Percentiles rank a stretch among this genome's conserved stretches.
Conservation (phyloP, 495 filamentous ascomycete species). For the Hyaloscypha variabilis region DNA sequence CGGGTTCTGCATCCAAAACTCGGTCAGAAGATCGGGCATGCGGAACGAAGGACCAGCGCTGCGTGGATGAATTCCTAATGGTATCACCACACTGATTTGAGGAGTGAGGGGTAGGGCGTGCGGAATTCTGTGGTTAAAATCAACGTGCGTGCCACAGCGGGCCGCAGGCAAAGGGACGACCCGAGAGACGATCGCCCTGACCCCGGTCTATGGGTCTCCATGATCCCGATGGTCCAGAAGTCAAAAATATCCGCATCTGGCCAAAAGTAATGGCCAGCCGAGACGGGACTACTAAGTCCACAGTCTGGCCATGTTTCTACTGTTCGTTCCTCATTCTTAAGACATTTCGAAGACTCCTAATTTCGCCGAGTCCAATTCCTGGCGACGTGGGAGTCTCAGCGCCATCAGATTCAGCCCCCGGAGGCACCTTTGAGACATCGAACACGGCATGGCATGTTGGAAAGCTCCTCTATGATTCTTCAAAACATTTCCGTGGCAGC, state of each 20-base stretch:
- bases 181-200: constrained; percentile 26
- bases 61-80: background rate
- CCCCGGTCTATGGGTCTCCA: constrained; percentile 21
- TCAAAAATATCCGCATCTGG: constrained; percentile 25
- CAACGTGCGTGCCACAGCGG: constrained; percentile 19
- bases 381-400: constrained; percentile 11
- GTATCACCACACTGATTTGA: background rate
- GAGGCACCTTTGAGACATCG: background rate
- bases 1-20: background rate
- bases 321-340: constrained; percentile 16
- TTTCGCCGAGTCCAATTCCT: constrained; percentile 7
- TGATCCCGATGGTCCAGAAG: constrained; percentile 8
- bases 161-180: constrained; percentile 25
- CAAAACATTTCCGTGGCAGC: background rate
- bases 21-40: background rate
- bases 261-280: constrained; percentile 8
- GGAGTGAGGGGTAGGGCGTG: constrained; percentile 6
- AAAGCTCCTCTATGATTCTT: background rate
- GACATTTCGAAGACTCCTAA: constrained; percentile 14
- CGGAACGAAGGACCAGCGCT: background rate
- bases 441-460: background rate
- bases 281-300: background rate
- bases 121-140: constrained; percentile 10
- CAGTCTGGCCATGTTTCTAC: background rate
- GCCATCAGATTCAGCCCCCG: constrained; percentile 12